phyloP scores from a whole-genome alignment of 257 asterid genomes.

The Eucommia ulmoides region DNA sequence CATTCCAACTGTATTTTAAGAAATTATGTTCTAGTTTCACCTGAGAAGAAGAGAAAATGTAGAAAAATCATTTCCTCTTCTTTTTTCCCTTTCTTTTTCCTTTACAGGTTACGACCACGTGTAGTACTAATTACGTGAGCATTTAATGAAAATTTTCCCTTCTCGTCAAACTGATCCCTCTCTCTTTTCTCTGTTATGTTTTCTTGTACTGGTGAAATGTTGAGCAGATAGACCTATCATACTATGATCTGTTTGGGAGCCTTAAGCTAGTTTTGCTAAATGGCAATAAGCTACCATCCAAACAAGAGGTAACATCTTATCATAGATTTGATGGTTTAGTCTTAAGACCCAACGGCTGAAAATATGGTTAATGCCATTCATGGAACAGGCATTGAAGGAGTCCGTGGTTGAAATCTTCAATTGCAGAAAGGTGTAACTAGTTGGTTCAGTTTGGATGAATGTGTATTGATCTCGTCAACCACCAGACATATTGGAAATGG shows the following conservation, averaged over 20 bases:
- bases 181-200: constrained; percentile 1
- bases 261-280: constrained; percentile 59
- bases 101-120: too few relatives aligned
- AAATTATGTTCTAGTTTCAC: too few relatives aligned
- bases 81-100: too few relatives aligned
- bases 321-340: constrained; percentile 10
- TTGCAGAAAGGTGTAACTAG: constrained; percentile 41
- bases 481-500: constrained; percentile 5
- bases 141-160: background rate
- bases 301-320: constrained; percentile 42
- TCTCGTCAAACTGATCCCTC: constrained; percentile 3
- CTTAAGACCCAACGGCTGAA: too few relatives aligned
- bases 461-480: background rate
- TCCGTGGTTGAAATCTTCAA: constrained; percentile 59
- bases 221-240: constrained; percentile 63
- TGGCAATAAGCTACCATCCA: constrained; percentile 42
- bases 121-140: too few relatives aligned
- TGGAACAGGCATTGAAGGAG: constrained; percentile 54
- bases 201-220: too few relatives aligned
- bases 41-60: too few relatives aligned
- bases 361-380: too few relatives aligned
- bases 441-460: constrained; percentile 4
- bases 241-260: constrained; percentile 74
- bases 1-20: too few relatives aligned
- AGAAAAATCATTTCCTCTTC: too few relatives aligned